Evolutionary conservation across 1,284 basidiomycete species (phyloP).

Genomic region (Gomphus sp.): DNA sequence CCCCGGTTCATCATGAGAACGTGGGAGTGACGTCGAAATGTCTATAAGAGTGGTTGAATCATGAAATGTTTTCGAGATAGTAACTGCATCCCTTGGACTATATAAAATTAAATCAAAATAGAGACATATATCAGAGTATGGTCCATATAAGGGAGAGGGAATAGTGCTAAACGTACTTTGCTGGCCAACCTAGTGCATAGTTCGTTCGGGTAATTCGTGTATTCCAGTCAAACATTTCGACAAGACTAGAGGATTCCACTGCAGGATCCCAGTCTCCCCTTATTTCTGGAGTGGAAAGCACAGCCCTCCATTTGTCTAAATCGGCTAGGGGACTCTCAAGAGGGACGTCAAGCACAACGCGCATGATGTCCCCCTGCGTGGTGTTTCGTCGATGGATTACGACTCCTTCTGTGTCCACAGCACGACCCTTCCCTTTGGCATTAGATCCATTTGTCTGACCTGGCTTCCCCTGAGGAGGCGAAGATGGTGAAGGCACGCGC

Average conservation of each 20-base stretch:
- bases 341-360: slow-evolving; percentile 75
- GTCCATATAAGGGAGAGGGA: slow-evolving; percentile 5
- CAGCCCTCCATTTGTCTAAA: slow-evolving; percentile 75
- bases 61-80: slow-evolving; percentile 78
- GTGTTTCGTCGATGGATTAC: slow-evolving; percentile 55
- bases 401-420: slow-evolving; percentile 55
- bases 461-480: slow-evolving; percentile 23
- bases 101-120: slow-evolving; percentile 14
- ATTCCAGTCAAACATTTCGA: slow-evolving; percentile 82
- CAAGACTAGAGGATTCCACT: slow-evolving; percentile 74
- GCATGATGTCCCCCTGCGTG: slow-evolving; percentile 70
- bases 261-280: slow-evolving; percentile 89
- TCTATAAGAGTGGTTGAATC: slow-evolving; percentile 83
- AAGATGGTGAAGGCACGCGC: slow-evolving; percentile 39
- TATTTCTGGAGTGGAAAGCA: slow-evolving; percentile 79
- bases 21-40: slow-evolving; percentile 91
- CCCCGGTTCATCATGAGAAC: slow-evolving; percentile 85
- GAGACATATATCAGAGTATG: background rate
- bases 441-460: slow-evolving; percentile 8
- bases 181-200: slow-evolving; percentile 93
- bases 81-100: slow-evolving; percentile 88
- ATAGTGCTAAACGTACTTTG: slow-evolving; percentile 54
- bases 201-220: slow-evolving; percentile 86
- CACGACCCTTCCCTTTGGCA: slow-evolving; percentile 44
- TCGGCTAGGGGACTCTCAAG: slow-evolving; percentile 48